phyloP scores from a whole-genome alignment of 306 rosid species.

The Medicago truncatula region DNA sequence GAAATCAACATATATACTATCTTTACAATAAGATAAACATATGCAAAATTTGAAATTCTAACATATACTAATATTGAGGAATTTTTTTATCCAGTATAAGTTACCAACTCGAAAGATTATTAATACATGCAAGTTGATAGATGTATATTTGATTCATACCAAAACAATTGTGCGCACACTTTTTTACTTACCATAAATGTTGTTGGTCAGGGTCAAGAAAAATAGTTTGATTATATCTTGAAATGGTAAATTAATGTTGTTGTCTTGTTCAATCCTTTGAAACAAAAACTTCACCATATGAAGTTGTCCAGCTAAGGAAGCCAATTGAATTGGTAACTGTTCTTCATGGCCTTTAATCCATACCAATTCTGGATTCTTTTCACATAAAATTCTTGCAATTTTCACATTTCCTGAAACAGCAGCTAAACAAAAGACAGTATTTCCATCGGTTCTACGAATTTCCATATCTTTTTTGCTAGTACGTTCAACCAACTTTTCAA shows the following conservation, averaged over 20 bases:
- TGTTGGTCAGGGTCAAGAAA: constrained; percentile 21
- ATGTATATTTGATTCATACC: no score
- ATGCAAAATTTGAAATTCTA: no score
- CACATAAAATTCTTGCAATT: not conserved
- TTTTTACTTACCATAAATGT: constrained; percentile 5
- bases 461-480: not conserved
- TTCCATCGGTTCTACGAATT: constrained; percentile 8
- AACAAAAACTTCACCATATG: constrained; percentile 8
- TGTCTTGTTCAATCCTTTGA: not conserved
- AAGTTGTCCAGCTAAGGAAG: constrained; percentile 29
- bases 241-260: not conserved
- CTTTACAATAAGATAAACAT: no score
- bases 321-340: constrained; percentile 31
- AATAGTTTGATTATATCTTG: constrained; percentile 15
- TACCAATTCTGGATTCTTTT: not conserved
- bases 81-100: no score
- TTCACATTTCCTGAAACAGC: constrained; percentile 27
- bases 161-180: no score
- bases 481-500: not conserved
- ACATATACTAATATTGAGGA: no score
- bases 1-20: no score
- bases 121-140: no score
- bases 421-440: constrained; percentile 29
- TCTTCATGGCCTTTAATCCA: no score
- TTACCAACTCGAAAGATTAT: no score